A percentile compares a stretch with the other conserved stretches of the same genome.
These are phyloP conservation scores for Dactylellina cionopaga DNA, from an alignment of 2,329 filamentous ascomycete species.

Conservation along the genomic window DNA sequence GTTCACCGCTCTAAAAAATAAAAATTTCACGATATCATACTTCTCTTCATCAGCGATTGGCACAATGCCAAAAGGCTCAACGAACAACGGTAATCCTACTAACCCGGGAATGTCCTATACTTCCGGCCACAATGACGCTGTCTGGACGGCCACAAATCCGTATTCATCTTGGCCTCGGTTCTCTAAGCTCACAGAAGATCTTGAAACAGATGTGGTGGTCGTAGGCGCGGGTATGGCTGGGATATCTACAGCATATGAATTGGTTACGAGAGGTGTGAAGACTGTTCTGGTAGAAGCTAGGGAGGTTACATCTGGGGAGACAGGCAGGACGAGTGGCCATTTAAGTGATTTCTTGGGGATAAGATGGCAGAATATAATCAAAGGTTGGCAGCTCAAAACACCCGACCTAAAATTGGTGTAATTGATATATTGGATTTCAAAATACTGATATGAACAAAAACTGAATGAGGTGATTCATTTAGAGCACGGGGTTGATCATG, in stretches of 20 bases:
- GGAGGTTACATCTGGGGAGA: slow-evolving; percentile 67
- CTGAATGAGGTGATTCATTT: too few relatives aligned
- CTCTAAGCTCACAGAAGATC: slow-evolving; percentile 61
- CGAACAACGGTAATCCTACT: background rate
- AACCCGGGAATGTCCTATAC: slow-evolving; percentile 59
- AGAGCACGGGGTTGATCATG: slow-evolving; percentile 65
- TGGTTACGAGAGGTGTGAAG: slow-evolving; percentile 65
- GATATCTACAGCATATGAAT: slow-evolving; percentile 66
- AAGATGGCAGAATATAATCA: slow-evolving; percentile 65
- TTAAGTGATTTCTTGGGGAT: slow-evolving; percentile 68
- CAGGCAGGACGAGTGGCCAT: slow-evolving; percentile 67
- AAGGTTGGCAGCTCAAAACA: slow-evolving; percentile 57
- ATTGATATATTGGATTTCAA: background rate
- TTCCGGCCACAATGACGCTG: slow-evolving; percentile 65
- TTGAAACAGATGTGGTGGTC: slow-evolving; percentile 65
- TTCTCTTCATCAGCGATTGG: too few relatives aligned
- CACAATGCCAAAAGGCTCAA: too few relatives aligned
- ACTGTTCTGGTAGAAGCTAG: slow-evolving; percentile 68
- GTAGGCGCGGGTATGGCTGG: slow-evolving; percentile 68
- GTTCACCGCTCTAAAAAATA: too few relatives aligned
- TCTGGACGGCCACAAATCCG: slow-evolving; percentile 67
- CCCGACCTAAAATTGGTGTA: background rate
- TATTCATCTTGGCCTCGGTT: slow-evolving; percentile 64
- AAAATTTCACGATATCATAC: too few relatives aligned
- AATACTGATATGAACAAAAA: too few relatives aligned